phyloP scores from a whole-genome alignment of 2,329 filamentous ascomycete species.

The Colletotrichum siamense region DNA sequence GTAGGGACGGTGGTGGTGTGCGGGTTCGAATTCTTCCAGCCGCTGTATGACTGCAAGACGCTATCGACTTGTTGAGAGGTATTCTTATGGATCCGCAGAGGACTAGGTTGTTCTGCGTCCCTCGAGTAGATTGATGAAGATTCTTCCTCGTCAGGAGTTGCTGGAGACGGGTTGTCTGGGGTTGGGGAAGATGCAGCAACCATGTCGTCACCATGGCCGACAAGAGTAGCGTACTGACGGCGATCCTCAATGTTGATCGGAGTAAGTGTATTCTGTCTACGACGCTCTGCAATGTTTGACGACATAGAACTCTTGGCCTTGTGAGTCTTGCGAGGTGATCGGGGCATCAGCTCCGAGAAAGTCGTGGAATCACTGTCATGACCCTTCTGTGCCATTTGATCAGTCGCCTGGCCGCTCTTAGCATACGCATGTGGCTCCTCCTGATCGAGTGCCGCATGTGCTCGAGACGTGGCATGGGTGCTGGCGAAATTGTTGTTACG shows the following conservation, averaged over 20 bases:
- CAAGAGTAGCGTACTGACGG: slow-evolving; percentile 8
- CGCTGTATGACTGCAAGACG: slow-evolving; percentile 18
- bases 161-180: not conserved
- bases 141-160: not conserved
- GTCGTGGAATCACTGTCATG: slow-evolving; percentile 12
- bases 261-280: slow-evolving; percentile 1
- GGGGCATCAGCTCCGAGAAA: slow-evolving; percentile 17
- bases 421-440: not conserved
- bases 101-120: not conserved
- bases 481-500: slow-evolving; percentile 15
- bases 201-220: not conserved
- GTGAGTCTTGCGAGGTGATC: not conserved
- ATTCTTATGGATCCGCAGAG: slow-evolving; percentile 1
- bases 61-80: slow-evolving; percentile 10
- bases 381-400: not conserved
- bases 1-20: not conserved
- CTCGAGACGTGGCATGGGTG: not conserved
- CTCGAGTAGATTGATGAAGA: slow-evolving; percentile 24
- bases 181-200: slow-evolving; percentile 28
- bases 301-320: slow-evolving; percentile 1
- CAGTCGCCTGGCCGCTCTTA: not conserved
- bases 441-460: not conserved
- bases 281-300: slow-evolving; percentile 18
- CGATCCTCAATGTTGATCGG: slow-evolving; percentile 2
- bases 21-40: slow-evolving; percentile 3